A percentile compares a stretch with the other conserved stretches of the same genome.
phyloP scores from a whole-genome alignment of 306 rosid genomes.

The Pyrus bretschneideri region DNA sequence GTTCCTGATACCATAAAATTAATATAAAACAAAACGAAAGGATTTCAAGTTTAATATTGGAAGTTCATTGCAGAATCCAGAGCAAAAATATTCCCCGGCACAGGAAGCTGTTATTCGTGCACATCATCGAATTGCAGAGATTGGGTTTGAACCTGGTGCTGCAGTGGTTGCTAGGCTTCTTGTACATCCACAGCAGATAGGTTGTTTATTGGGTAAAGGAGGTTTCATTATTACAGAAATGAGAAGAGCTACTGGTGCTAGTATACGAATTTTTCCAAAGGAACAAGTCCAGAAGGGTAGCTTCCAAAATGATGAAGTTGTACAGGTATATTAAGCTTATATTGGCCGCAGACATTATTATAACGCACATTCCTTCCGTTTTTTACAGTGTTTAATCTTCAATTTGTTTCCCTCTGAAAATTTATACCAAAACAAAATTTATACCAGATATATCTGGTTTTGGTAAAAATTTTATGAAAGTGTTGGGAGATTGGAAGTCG shows the following conservation, averaged over 20 bases:
- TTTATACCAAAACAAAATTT: not conserved
- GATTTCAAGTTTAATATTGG: conserved; percentile 14
- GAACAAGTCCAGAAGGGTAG: conserved; percentile 56
- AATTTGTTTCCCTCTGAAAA: not conserved
- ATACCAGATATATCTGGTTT: not conserved
- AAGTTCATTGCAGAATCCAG: conserved; percentile 49
- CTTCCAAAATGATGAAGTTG: conserved; percentile 62
- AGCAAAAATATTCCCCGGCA: conserved; percentile 69
- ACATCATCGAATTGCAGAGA: conserved; percentile 66
- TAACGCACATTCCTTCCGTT: not conserved
- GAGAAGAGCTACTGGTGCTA: conserved; percentile 80
- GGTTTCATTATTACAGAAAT: conserved; percentile 70
- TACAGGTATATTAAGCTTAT: conserved; percentile 51
- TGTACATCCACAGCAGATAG: conserved; percentile 69
- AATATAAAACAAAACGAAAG: not conserved
- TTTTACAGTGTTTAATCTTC: not conserved
- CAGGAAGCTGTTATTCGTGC: conserved; percentile 88
- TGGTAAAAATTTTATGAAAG: not conserved
- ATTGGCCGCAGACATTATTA: not conserved
- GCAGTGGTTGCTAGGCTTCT: conserved; percentile 75
- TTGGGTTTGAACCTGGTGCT: conserved; percentile 73
- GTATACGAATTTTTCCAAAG: conserved; percentile 66
- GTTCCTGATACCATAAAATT: not conserved
- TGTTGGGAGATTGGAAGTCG: not conserved
- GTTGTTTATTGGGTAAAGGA: conserved; percentile 81